phyloP scores from a whole-genome alignment of 2,329 filamentous ascomycete species.

The Colletotrichum theobromicola region DNA sequence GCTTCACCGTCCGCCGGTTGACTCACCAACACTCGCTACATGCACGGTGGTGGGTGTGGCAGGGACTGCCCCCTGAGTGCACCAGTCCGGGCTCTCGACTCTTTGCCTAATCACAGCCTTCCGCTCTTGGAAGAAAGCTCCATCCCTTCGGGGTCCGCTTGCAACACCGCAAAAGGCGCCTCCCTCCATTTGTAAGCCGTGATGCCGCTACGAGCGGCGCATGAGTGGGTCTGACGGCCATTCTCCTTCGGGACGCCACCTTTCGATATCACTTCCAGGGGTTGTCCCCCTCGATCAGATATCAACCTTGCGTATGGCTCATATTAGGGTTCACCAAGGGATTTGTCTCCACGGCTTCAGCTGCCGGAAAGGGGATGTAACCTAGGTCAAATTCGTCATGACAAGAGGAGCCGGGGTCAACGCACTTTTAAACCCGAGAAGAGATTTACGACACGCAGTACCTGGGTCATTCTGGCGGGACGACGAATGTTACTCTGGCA shows the following conservation, averaged over 20 bases:
- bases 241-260: neutral
- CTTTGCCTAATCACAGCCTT: neutral
- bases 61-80: neutral
- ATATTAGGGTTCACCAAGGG: neutral
- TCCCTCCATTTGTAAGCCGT: neutral
- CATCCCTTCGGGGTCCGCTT: conserved; percentile 9
- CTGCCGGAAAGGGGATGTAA: neutral
- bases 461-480: neutral
- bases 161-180: neutral
- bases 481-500: neutral
- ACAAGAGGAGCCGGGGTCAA: neutral
- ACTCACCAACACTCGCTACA: neutral
- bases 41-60: neutral
- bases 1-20: neutral
- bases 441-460: neutral
- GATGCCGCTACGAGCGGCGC: conserved; percentile 1
- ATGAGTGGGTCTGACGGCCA: neutral
- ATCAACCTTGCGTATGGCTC: neutral
- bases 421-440: neutral
- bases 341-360: neutral
- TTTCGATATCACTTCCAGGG: neutral
- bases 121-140: neutral
- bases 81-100: neutral
- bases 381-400: neutral
- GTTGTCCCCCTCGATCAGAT: neutral